Evolutionary conservation across 176 grass and related monocot species (phyloP).

Genomic region (sorghum (Sorghum bicolor)): Sorghum_bicolor_NCBIv3 NC_012870.2:80367001-80367500

Average conservation of each 20-base stretch:
- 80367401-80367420: neutral
- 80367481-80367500: neutral
- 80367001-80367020: neutral
- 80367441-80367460: neutral
- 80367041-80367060: neutral
- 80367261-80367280: neutral
- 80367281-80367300: neutral
- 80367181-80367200: neutral
- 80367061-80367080: neutral
- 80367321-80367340: neutral
- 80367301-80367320: neutral
- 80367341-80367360: neutral
- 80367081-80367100: neutral
- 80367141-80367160: neutral
- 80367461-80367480: neutral
- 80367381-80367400: neutral
- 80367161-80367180: neutral
- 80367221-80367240: neutral
- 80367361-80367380: neutral
- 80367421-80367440: neutral
- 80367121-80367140: neutral
- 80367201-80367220: neutral
- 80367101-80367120: neutral
- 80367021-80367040: neutral
- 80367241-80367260: neutral